These are phyloP conservation scores for Kodamaea alishanica DNA, from an alignment of 1,139 yeast species.

Conservation along the genomic window DNA sequence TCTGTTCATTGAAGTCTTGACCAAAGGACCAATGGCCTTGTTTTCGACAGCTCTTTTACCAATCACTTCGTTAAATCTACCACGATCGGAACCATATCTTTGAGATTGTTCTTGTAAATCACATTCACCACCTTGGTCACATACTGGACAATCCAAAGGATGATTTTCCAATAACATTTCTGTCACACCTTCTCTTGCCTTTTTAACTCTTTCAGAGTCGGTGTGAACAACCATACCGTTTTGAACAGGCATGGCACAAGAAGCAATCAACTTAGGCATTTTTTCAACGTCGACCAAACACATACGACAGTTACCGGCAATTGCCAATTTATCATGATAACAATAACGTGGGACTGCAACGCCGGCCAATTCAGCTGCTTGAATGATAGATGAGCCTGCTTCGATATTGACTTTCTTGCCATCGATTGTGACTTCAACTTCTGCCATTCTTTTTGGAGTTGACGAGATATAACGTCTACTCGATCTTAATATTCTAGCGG, in stretches of 20 bases:
- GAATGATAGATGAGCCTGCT: slow-evolving; percentile 85
- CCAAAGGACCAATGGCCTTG: slow-evolving; percentile 86
- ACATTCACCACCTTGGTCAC: slow-evolving; percentile 96
- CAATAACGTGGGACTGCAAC: slow-evolving; percentile 86
- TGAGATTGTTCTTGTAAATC: slow-evolving; percentile 86
- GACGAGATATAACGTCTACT: slow-evolving; percentile 31
- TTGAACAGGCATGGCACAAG: slow-evolving; percentile 89
- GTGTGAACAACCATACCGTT: slow-evolving; percentile 88
- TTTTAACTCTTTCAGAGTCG: slow-evolving; percentile 72
- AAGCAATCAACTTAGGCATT: slow-evolving; percentile 87
- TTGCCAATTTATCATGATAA: slow-evolving; percentile 85
- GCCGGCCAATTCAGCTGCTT: slow-evolving; percentile 91
- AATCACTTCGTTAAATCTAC: slow-evolving; percentile 73
- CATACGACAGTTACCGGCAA: slow-evolving; percentile 97
- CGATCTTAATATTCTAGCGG: slow-evolving; percentile 19
- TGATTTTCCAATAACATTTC: slow-evolving; percentile 87
- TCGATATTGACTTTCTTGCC: slow-evolving; percentile 75
- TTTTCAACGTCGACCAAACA: slow-evolving; percentile 87
- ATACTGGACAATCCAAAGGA: slow-evolving; percentile 89
- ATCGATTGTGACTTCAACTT: slow-evolving; percentile 74
- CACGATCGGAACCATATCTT: slow-evolving; percentile 83
- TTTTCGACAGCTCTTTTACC: slow-evolving; percentile 92
- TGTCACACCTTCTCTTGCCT: slow-evolving; percentile 88
- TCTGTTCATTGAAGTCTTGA: slow-evolving; percentile 89
- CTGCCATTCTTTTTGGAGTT: slow-evolving; percentile 36